Evolutionary conservation across 768 basidiomycete species (phyloP), one percentile per base, ranked within the genome.

Genomic region (Rhizopogon rudus): DNA sequence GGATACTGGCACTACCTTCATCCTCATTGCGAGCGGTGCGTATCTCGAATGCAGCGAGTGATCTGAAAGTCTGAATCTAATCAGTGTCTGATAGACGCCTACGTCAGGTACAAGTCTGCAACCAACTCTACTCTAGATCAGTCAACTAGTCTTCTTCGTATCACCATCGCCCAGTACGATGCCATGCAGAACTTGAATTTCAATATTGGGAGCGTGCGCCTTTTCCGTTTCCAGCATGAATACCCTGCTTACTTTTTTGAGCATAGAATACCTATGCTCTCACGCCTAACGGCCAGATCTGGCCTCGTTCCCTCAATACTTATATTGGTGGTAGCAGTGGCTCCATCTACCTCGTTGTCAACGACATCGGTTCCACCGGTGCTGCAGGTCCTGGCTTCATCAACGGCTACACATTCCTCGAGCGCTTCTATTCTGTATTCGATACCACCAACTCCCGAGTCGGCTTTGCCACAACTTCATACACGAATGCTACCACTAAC

Each of bases 371-470:
- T 31, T 59, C 68, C 1, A 58, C 60, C 31, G 63, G 71, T 9
- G 80, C 78, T 45, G 17, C 73, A 56, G 82, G 80, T 13, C 65
- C 83, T 16, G 79, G 81, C 69, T 82, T 83, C 58, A 73, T 84
- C 65, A 76, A 81, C 65, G 80, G 82, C 16, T 73, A 71, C 62
- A 61, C 67, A 5, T 84, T 81, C 75, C 71, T 84, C 28, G 75
- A 81, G 68, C 81, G 86, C 14, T 87, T 82, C 77, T 87, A 86
- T 71, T 74, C 79, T 31, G 84, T 85, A 39, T 86, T 71, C 62
- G 86, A 88, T 63, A 82, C 84, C 44, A 66, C 75, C 43, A 81
- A 82, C 71, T 68, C 65, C 48, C 80, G 73, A 60, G 39, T 65
- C 65, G 55, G 68, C 25, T 69, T 67, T 25, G 64, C 67, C 22